A percentile compares a stretch with the other conserved stretches of the same genome.
phyloP scores from a whole-genome alignment of 352 stramenopile genomes.

The Hyphochytrium catenoides region DNA sequence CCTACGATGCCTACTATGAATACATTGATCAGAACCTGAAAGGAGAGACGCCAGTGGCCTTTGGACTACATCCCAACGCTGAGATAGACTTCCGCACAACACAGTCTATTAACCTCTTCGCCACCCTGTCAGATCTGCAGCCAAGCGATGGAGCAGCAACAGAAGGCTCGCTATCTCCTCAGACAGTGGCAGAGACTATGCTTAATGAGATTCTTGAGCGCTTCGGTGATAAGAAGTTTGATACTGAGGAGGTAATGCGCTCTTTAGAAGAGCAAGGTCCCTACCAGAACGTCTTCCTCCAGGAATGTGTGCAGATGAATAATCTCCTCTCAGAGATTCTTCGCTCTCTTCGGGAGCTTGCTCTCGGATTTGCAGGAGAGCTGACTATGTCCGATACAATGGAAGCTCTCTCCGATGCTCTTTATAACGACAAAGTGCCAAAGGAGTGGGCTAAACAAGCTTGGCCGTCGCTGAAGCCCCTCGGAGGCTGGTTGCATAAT shows the following conservation, averaged over 20 bases:
- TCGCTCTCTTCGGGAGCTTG: slow-evolving; percentile 86
- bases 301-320: slow-evolving; percentile 96
- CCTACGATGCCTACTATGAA: slow-evolving; percentile 91
- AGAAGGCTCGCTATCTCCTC: slow-evolving; percentile 66
- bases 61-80: slow-evolving; percentile 90
- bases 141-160: slow-evolving; percentile 56
- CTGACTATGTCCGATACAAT: slow-evolving; percentile 94
- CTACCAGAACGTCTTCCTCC: slow-evolving; percentile 92
- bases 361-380: slow-evolving; percentile 84
- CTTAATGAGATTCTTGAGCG: slow-evolving; percentile 78
- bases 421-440: slow-evolving; percentile 79
- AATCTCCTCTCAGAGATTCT: slow-evolving; percentile 78
- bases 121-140: slow-evolving; percentile 84
- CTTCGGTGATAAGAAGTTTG: slow-evolving; percentile 91
- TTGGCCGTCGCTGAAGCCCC: slow-evolving; percentile 70
- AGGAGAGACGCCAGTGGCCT: slow-evolving; percentile 86
- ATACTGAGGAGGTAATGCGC: slow-evolving; percentile 81
- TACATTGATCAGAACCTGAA: slow-evolving; percentile 89
- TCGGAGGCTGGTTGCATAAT: slow-evolving; percentile 80
- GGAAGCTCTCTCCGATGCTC: slow-evolving; percentile 75
- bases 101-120: slow-evolving; percentile 84
- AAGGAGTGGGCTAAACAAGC: slow-evolving; percentile 79
- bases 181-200: slow-evolving; percentile 66
- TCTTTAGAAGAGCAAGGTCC: slow-evolving; percentile 77
- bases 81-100: slow-evolving; percentile 95